These are phyloP conservation scores for Austroboletus rostrupii DNA, from an alignment of 1,284 basidiomycete species.

Conservation along the genomic window DNA sequence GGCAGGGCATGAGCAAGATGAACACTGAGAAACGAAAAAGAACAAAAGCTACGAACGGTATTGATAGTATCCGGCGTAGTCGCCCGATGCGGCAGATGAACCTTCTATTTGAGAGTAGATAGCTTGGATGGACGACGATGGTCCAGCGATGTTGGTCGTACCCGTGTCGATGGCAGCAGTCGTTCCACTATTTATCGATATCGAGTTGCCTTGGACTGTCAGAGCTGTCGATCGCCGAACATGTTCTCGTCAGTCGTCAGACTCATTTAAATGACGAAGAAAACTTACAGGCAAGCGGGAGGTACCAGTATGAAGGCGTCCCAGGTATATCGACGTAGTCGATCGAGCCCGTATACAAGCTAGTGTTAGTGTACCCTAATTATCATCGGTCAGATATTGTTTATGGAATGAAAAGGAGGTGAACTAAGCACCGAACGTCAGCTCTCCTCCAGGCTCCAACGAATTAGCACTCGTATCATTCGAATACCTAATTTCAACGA, in stretches of 20 bases:
- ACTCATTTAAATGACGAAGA: not conserved
- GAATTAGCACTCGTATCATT: constrained; percentile 18
- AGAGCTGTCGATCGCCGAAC: constrained; percentile 14
- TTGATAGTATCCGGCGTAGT: constrained; percentile 31
- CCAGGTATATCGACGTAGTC: constrained; percentile 33
- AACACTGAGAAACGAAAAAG: not conserved
- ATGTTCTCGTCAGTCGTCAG: not conserved
- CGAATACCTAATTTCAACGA: constrained; percentile 17
- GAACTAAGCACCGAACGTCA: constrained; percentile 21
- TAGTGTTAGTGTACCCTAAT: constrained; percentile 39
- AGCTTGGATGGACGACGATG: constrained; percentile 27
- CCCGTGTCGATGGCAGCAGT: constrained; percentile 42
- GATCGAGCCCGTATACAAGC: constrained; percentile 37
- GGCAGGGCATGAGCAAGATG: not conserved
- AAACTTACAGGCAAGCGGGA: constrained; percentile 25
- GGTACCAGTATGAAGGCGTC: constrained; percentile 26
- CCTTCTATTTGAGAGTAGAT: constrained; percentile 38
- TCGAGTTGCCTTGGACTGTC: constrained; percentile 28
- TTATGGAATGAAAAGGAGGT: not conserved
- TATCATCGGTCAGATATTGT: constrained; percentile 10
- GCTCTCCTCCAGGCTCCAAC: constrained; percentile 30
- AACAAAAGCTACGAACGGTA: constrained; percentile 19
- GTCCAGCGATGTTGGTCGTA: constrained; percentile 39
- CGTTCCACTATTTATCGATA: constrained; percentile 19
- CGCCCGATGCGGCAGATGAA: constrained; percentile 26